phyloP scores from a whole-genome alignment of 2,329 filamentous ascomycete species.

The Arachnomyces sp. region DNA sequence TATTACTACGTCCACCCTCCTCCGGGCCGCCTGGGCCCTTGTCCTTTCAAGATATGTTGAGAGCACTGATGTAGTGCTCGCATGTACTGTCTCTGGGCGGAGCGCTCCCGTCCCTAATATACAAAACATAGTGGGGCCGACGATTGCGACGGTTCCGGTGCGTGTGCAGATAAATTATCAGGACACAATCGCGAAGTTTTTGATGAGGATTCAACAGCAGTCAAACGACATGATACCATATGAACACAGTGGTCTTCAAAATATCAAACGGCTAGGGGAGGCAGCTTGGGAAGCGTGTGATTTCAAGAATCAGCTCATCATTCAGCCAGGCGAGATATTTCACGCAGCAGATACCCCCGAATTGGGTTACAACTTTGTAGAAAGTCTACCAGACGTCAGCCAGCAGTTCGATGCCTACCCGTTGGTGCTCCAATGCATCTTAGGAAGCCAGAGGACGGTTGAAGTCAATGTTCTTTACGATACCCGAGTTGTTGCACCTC shows the following conservation, averaged over 20 bases:
- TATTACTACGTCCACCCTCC: constrained; percentile 24
- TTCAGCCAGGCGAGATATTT: constrained; percentile 15
- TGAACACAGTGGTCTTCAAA: constrained; percentile 41
- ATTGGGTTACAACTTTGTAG: too few relatives aligned
- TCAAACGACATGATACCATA: constrained; percentile 53
- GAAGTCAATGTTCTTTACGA: background rate
- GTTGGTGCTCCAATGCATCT: constrained; percentile 54
- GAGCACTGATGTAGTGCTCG: constrained; percentile 35
- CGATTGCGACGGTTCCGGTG: constrained; percentile 35
- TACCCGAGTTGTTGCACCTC: background rate
- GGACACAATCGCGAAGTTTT: constrained; percentile 37
- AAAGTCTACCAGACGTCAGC: constrained; percentile 50
- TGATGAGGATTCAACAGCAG: constrained; percentile 47
- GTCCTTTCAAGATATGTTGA: constrained; percentile 27
- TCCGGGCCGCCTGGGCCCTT: constrained; percentile 35
- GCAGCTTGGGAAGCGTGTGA: constrained; percentile 32
- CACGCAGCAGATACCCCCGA: constrained; percentile 6
- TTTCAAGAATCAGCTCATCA: constrained; percentile 34
- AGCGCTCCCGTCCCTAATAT: constrained; percentile 30
- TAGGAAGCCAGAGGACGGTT: constrained; percentile 30
- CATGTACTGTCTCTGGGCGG: constrained; percentile 35
- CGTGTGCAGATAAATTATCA: constrained; percentile 26
- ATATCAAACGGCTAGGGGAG: constrained; percentile 47
- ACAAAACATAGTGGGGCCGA: constrained; percentile 33
- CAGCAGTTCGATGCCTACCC: constrained; percentile 46